Percentiles rank a stretch among this genome's conserved stretches.
Conservation (phyloP, 192 early-diverging fungal species). For the Diversispora eburnea region DNA sequence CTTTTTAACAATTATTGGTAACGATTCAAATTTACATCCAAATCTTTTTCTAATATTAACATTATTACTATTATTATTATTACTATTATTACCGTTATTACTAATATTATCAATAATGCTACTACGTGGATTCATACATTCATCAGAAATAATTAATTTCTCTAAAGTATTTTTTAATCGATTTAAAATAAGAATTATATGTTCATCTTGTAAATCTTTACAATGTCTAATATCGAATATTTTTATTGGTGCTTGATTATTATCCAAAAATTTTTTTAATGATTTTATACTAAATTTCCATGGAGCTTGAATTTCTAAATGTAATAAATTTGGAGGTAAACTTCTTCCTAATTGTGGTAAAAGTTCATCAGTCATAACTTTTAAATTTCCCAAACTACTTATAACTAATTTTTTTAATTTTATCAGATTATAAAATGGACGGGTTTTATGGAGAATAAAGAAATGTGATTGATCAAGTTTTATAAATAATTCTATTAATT, state of each 20-base stretch:
- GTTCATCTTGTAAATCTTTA: not conserved
- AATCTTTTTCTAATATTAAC: too few relatives aligned
- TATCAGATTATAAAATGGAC: not conserved
- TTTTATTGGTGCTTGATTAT: conserved; percentile 1
- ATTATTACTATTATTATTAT: too few relatives aligned
- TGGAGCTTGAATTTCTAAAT: not conserved
- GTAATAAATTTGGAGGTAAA: conserved; percentile 5
- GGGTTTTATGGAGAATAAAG: not conserved
- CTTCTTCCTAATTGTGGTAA: conserved; percentile 3
- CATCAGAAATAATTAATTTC: conserved; percentile 4
- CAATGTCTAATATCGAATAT: conserved; percentile 14
- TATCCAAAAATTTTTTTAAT: not conserved
- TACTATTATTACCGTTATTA: too few relatives aligned
- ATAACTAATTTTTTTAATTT: conserved; percentile 12
- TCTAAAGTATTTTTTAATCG: conserved; percentile 3
- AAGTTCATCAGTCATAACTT: not conserved
- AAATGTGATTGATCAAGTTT: conserved; percentile 17
- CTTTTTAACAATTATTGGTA: too few relatives aligned
- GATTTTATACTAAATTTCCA: not conserved
- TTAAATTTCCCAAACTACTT: conserved; percentile 10
- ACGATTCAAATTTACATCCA: too few relatives aligned
- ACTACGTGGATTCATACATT: too few relatives aligned
- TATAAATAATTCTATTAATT: not conserved
- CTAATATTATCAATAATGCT: too few relatives aligned
- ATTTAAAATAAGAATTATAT: conserved; percentile 1